Evolutionary conservation across 805 yeast species (phyloP), one percentile per base, ranked within the genome.

Genomic region (Jamesozyma rosinii): DNA sequence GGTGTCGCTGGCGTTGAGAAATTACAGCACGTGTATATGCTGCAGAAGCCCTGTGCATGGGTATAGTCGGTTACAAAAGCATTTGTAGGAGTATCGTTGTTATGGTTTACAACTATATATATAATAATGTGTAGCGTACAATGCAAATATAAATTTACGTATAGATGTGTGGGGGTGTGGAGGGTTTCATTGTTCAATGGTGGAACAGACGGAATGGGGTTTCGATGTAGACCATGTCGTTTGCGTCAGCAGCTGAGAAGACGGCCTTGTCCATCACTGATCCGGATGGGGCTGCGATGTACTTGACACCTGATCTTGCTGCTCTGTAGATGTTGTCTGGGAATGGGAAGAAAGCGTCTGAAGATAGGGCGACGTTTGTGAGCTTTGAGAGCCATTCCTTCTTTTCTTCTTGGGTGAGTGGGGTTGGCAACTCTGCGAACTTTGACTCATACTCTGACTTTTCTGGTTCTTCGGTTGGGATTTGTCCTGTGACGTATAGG

Each of bases 281-380:
- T 45, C 98, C 98, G 42, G 92, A 77, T 45, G 98, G 95, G 43
- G 98, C 98, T 59, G 95, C 94, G 63, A 90, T 75, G 71, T 72
- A 90, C 67, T 85, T 86, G 57, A 88, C 98, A 65, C 98, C 98
- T 15, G 94, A 82, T 74, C 86, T 80, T 42, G 81, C 96, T 50
- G 97, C 97, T 67, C 98, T 81, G 79, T 89, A 87, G 53, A 92
- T 95, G 63, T 90, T 90, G 68, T 90, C 98, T 53, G 97, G 92
- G 92, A 90, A 90, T 69, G 98, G 98, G 94, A 90, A 90, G 80
- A 90, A 90, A 18, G 98, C 98, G 64, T 90, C 98, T 5, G 96
- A 87, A 15, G 96, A 82, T 55, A 89, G 74, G 8, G 97, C 87
- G 45, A 92, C 98, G 56, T 84, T 79, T 44, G 71, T 76, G 66